Base-by-base conservation (phyloP, 352 stramenopile genomes). In the Thalassiosira ordinaria region DNA sequence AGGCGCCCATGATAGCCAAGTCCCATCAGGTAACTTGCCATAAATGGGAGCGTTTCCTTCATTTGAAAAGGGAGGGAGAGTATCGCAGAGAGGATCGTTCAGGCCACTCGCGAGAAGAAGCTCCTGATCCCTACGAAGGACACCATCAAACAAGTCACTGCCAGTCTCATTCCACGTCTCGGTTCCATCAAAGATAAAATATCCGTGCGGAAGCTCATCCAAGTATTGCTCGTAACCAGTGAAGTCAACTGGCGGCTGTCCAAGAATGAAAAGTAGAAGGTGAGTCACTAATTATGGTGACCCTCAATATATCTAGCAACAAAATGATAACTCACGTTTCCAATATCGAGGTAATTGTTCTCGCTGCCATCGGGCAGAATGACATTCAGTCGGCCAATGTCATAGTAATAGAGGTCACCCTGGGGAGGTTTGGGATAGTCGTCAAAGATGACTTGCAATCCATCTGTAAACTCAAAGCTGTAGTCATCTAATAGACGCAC, bases 201-300 rank as follows among this genome's bases (percentile, higher is more conserved):
- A 47, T 33, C n/a, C n/a, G n/a, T n/a, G n/a, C n/a, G n/a, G n/a
- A n/a, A n/a, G n/a, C n/a, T 67, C 67, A n/a, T 31, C 27, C 20
- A 88, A 37, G 33, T 86, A 75, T 16, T 55, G 31, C 24, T 85
- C 78, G 46, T 86, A 88, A 35, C 77, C 82, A 61, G 55, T 80
- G 44, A 74, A 83, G 49, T 83, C 64, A 9, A 83, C 62, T 14
- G 20, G 44, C 9, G 62, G 75, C 65, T 82, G 16, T 6, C 26
- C 44, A 31, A 14, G 14, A 14, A 46, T 46, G 14, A 46, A 46
- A 46, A 46, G 14, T 7, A 14, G n/a, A n/a, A n/a, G n/a, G n/a
- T n/a, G n/a, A n/a, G n/a, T n/a, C n/a, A n/a, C n/a, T n/a, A n/a
- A n/a, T n/a, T n/a, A n/a, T n/a, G n/a, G n/a, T n/a, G n/a, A n/a